These are phyloP conservation scores for Didymella pinodella DNA, from an alignment of 2,329 filamentous ascomycete genomes.

Conservation along the genomic window DNA sequence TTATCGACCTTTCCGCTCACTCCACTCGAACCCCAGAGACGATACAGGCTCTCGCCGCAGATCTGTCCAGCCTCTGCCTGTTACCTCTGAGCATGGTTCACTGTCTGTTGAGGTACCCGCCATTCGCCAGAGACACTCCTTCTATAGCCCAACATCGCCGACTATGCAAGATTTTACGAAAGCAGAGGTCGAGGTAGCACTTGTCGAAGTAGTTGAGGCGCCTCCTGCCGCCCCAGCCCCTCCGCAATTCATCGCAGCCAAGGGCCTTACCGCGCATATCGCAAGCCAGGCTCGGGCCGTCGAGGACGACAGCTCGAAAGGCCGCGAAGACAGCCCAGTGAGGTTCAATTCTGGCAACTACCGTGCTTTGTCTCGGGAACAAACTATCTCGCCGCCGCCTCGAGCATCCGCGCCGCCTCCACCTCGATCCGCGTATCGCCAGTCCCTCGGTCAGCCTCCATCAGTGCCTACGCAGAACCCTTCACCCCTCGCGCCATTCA, in stretches of 20 bases:
- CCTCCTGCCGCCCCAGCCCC: neutral
- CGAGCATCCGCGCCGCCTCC: slow-evolving; percentile 37
- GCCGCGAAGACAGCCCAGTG: slow-evolving; percentile 32
- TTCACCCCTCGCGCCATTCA: slow-evolving; percentile 18
- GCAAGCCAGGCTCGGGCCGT: slow-evolving; percentile 14
- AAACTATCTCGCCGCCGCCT: slow-evolving; percentile 42
- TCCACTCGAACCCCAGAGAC: slow-evolving; percentile 49
- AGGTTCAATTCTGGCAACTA: slow-evolving; percentile 37
- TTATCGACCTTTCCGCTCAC: slow-evolving; percentile 47
- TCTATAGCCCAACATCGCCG: slow-evolving; percentile 41
- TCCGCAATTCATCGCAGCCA: slow-evolving; percentile 4
- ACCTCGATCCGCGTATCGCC: slow-evolving; percentile 35
- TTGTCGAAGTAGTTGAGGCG: neutral
- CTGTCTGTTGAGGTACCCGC: slow-evolving; percentile 28
- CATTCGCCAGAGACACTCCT: slow-evolving; percentile 42
- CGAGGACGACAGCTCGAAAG: slow-evolving; percentile 1
- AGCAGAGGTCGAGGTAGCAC: slow-evolving; percentile 6
- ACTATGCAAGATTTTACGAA: slow-evolving; percentile 25
- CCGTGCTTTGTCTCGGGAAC: slow-evolving; percentile 36
- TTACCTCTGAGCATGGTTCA: slow-evolving; percentile 46
- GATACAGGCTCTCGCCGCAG: slow-evolving; percentile 42
- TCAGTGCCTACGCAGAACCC: slow-evolving; percentile 8
- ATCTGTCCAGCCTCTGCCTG: slow-evolving; percentile 50
- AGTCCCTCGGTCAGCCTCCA: slow-evolving; percentile 34
- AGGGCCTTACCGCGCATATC: slow-evolving; percentile 19